Evolutionary conservation across 148 eudicot genomes (phyloP).

Genomic region (Amaranthus palmeri): DNA sequence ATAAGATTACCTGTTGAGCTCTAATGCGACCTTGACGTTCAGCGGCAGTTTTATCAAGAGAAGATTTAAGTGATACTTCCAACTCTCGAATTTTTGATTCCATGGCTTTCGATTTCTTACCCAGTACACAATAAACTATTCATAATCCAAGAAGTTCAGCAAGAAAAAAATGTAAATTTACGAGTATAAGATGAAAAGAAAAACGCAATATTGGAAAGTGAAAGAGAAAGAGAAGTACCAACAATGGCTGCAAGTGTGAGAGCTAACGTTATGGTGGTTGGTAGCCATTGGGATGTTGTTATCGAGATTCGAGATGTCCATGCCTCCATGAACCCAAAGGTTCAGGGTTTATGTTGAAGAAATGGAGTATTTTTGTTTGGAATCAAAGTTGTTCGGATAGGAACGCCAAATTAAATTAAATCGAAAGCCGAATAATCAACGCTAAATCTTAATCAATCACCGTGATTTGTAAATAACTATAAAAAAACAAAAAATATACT

Average conservation of each 20-base stretch:
- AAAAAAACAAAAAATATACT: too few relatives aligned
- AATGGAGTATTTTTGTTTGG: background rate
- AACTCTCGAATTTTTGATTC: conserved; percentile 44
- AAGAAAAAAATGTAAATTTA: background rate
- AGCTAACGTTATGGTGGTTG: conserved; percentile 33
- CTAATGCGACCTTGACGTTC: conserved; percentile 89
- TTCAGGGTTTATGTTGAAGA: background rate
- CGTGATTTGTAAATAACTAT: too few relatives aligned
- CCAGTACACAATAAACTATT: conserved; percentile 39
- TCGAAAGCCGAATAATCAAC: too few relatives aligned
- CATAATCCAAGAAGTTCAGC: background rate
- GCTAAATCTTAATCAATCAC: too few relatives aligned
- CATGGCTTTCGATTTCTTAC: conserved; percentile 32
- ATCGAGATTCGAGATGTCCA: too few relatives aligned
- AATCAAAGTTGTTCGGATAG: too few relatives aligned
- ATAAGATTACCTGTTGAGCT: conserved; percentile 63
- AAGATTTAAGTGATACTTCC: conserved; percentile 46
- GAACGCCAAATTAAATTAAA: too few relatives aligned
- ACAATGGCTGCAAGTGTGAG: conserved; percentile 37
- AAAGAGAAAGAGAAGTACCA: conserved; percentile 21
- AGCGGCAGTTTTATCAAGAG: conserved; percentile 52
- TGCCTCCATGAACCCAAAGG: conserved; percentile 17
- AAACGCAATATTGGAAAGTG: background rate
- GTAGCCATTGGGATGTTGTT: conserved; percentile 36
- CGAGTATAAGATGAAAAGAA: background rate